These are phyloP conservation scores for Talaromyces amestolkiae DNA, from an alignment of 2,329 filamentous ascomycete species.

Conservation along the genomic window DNA sequence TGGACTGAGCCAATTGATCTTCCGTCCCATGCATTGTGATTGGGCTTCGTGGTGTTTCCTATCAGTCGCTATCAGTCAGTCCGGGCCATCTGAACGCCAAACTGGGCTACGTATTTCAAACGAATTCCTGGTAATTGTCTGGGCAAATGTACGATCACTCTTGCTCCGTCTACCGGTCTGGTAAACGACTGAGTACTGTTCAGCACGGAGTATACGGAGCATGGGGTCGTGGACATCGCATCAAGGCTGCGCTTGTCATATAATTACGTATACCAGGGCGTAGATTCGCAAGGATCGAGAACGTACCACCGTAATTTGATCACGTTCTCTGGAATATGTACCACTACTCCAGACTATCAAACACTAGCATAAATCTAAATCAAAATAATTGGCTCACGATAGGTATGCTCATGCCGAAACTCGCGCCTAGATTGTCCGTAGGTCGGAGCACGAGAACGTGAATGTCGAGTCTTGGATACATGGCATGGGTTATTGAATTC, in stretches of 20 bases:
- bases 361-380: slow-evolving; percentile 7
- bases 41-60: not conserved
- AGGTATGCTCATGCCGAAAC: not conserved
- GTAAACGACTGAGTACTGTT: not conserved
- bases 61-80: not conserved
- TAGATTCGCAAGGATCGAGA: not conserved
- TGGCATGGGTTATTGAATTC: not conserved
- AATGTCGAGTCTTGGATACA: not conserved
- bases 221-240: not conserved
- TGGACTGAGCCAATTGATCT: not conserved
- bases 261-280: not conserved
- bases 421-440: slow-evolving; percentile 9
- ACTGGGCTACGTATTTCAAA: not conserved
- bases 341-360: slow-evolving; percentile 6
- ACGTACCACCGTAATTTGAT: not conserved
- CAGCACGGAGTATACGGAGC: not conserved
- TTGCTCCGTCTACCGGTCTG: not conserved
- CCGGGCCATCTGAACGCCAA: not conserved
- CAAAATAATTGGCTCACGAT: not conserved
- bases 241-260: not conserved
- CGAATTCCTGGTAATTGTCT: not conserved
- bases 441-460: slow-evolving; percentile 8
- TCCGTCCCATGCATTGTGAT: not conserved
- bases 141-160: not conserved
- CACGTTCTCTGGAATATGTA: not conserved